Conservation (phyloP, 2,329 filamentous ascomycete species). For the Fusarium mundagurra region DNA sequence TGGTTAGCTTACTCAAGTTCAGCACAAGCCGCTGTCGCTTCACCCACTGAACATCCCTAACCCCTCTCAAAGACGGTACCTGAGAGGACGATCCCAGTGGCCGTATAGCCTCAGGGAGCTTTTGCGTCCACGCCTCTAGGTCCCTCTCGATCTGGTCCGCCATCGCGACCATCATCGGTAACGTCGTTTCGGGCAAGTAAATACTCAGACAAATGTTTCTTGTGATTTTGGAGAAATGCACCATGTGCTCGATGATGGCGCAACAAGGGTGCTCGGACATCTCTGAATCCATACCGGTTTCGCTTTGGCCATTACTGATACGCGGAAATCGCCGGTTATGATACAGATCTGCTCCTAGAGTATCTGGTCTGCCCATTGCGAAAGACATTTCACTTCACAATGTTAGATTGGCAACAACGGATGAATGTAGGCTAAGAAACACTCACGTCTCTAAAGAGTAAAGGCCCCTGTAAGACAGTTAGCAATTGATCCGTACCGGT, state of each 20-base stretch:
- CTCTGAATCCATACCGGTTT: not conserved
- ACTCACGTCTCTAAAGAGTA: not conserved
- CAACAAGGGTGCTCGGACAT: not conserved
- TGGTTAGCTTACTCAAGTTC: not conserved
- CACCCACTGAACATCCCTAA: not conserved
- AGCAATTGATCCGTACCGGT: not conserved
- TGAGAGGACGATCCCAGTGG: not conserved
- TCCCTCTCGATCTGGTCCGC: not conserved
- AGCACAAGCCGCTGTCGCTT: not conserved
- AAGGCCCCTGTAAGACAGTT: not conserved
- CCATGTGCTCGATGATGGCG: not conserved
- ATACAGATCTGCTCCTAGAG: not conserved
- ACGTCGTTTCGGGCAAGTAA: not conserved
- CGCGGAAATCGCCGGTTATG: not conserved
- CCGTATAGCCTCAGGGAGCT: not conserved
- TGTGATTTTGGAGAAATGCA: not conserved
- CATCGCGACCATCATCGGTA: not conserved
- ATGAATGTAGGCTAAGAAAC: rapidly evolving
- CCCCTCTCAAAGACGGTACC: not conserved
- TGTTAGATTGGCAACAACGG: not conserved
- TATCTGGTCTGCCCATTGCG: not conserved
- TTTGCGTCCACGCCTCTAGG: not conserved
- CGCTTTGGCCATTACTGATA: not conserved
- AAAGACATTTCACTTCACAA: not conserved
- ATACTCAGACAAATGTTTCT: not conserved